Percentiles rank a stretch among this genome's conserved stretches.
Evolutionary conservation across 768 basidiomycete genomes (phyloP).

Genomic region (Suillus brevipes): DNA sequence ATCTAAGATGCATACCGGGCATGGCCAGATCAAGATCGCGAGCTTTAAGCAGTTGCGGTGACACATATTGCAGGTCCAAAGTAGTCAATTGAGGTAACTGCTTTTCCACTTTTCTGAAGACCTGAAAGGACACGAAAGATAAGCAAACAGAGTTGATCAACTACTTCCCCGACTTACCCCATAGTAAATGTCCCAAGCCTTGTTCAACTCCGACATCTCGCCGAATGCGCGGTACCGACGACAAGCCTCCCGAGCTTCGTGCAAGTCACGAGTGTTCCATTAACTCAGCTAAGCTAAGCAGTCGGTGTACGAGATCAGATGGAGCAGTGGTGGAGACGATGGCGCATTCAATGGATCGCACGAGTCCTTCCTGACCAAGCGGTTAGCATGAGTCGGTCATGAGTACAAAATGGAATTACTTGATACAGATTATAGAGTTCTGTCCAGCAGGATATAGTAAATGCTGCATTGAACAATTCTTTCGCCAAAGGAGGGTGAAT

Average conservation of each 20-base stretch:
- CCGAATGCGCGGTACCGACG: slow-evolving; percentile 82
- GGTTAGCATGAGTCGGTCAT: slow-evolving; percentile 9
- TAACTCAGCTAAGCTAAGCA: slow-evolving; percentile 95
- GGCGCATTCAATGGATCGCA: slow-evolving; percentile 83
- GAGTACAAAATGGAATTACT: slow-evolving; percentile 41
- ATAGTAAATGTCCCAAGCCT: slow-evolving; percentile 99
- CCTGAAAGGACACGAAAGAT: slow-evolving; percentile 42
- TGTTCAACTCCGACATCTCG: slow-evolving; percentile 88
- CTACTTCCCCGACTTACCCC: slow-evolving; percentile 50
- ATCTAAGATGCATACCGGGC: slow-evolving; percentile 58
- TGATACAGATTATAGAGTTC: slow-evolving; percentile 97
- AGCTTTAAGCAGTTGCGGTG: slow-evolving; percentile 86
- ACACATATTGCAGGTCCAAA: slow-evolving; percentile 95
- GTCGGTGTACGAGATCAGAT: slow-evolving; percentile 84
- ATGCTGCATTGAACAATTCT: slow-evolving; percentile 97
- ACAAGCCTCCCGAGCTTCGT: slow-evolving; percentile 90
- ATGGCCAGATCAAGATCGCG: slow-evolving; percentile 93
- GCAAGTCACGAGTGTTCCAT: slow-evolving; percentile 95
- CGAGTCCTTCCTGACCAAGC: slow-evolving; percentile 80
- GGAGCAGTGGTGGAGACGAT: slow-evolving; percentile 78
- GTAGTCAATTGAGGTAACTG: slow-evolving; percentile 86
- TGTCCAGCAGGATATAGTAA: slow-evolving; percentile 96
- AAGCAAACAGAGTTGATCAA: slow-evolving; percentile 6
- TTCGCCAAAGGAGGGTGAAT: slow-evolving; percentile 87
- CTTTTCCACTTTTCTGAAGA: slow-evolving; percentile 96